phyloP scores from a whole-genome alignment of 2,329 filamentous ascomycete species.

The Clarireedia hainanense region DNA sequence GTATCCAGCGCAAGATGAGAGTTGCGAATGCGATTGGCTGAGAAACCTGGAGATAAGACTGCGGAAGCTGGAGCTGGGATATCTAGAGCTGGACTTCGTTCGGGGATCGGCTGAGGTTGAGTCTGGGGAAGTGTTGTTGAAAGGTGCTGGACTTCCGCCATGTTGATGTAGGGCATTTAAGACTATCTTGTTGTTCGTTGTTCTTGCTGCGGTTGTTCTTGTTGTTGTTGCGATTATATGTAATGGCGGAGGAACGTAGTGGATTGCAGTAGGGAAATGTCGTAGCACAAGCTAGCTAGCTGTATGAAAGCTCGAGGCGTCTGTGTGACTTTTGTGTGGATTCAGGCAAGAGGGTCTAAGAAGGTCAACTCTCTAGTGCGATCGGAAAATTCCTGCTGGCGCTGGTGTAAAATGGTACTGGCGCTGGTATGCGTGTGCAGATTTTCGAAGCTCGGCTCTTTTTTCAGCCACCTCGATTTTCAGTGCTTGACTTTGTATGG shows the following conservation, averaged over 20 bases:
- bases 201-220: background rate
- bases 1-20: slow-evolving; percentile 50
- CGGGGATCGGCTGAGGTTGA: slow-evolving; percentile 24
- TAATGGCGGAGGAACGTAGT: background rate
- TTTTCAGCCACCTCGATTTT: slow-evolving; percentile 6
- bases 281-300: background rate
- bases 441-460: background rate
- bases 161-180: slow-evolving; percentile 12
- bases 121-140: slow-evolving; percentile 7
- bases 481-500: background rate
- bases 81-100: slow-evolving; percentile 15
- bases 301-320: too few species aligned
- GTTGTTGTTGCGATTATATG: background rate
- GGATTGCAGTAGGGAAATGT: too few species aligned
- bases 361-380: background rate
- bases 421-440: background rate
- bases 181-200: background rate
- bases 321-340: background rate
- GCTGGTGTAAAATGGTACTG: background rate
- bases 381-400: background rate
- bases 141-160: slow-evolving; percentile 19
- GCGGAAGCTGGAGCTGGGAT: slow-evolving; percentile 17
- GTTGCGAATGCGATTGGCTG: slow-evolving; percentile 23
- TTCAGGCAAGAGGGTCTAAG: background rate
- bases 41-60: slow-evolving; percentile 16